Conservation (phyloP, 2,329 filamentous ascomycete genomes). For the Septoria linicola region DNA sequence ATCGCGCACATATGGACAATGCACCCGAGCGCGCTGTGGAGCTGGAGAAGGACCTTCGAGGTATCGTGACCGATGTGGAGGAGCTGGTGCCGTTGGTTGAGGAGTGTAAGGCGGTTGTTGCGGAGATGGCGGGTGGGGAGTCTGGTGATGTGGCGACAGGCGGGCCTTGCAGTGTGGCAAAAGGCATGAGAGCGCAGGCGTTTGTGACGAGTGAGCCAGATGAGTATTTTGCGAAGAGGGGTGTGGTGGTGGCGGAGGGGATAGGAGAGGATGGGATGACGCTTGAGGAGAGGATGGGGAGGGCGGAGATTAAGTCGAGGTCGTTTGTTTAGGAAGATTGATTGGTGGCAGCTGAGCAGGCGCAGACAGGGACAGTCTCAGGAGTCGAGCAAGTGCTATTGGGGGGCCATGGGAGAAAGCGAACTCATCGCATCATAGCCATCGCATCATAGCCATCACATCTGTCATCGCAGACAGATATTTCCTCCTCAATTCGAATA, state of each 20-base stretch:
- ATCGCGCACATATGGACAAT: slow-evolving; percentile 13
- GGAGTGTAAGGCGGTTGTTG: slow-evolving; percentile 2
- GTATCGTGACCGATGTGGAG: background rate
- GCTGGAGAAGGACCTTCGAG: slow-evolving; percentile 1
- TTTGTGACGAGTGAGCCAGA: background rate
- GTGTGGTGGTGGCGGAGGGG: background rate
- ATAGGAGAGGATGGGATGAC: background rate
- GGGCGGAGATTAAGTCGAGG: background rate
- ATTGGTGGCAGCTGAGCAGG: no score
- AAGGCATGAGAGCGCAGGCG: background rate
- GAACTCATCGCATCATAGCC: no score
- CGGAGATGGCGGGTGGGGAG: background rate
- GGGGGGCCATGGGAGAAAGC: no score
- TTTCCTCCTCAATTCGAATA: slow-evolving; percentile 66
- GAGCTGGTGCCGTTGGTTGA: background rate
- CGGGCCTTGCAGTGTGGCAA: background rate
- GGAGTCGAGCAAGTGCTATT: no score
- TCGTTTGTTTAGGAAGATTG: background rate
- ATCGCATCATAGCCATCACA: no score
- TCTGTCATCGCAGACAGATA: no score
- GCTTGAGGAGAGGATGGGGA: slow-evolving; percentile 8
- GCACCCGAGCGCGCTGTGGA: slow-evolving; percentile 5
- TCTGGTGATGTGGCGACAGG: background rate
- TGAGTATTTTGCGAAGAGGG: background rate
- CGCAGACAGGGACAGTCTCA: no score